phyloP scores from a whole-genome alignment of 78 protist genomes.

The Dictyostelium brefeldianum region DNA sequence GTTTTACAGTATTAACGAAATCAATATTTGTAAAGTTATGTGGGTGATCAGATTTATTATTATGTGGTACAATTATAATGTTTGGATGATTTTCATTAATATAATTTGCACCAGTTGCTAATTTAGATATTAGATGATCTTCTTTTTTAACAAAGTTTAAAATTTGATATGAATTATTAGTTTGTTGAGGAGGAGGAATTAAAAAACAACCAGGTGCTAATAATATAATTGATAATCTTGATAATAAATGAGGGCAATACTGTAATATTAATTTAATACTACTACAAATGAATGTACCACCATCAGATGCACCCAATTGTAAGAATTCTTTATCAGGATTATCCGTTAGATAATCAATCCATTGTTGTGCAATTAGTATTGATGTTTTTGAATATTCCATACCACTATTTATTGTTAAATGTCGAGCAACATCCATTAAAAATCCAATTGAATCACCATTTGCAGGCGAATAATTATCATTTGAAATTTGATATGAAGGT shows the following conservation, averaged over 20 bases:
- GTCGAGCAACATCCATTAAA: slow-evolving; percentile 13
- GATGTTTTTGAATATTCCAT: background rate
- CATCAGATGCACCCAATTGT: slow-evolving; percentile 58
- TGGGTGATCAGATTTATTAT: slow-evolving; percentile 18
- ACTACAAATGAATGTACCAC: slow-evolving; percentile 29
- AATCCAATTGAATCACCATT: slow-evolving; percentile 5
- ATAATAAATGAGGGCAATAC: background rate
- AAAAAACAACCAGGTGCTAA: slow-evolving; percentile 47
- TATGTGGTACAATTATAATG: slow-evolving; percentile 30
- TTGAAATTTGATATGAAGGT: slow-evolving; percentile 28
- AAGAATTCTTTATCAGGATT: slow-evolving; percentile 32
- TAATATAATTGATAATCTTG: background rate
- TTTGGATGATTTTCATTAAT: background rate
- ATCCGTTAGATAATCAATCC: slow-evolving; percentile 61
- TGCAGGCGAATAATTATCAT: slow-evolving; percentile 2
- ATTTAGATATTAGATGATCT: slow-evolving; percentile 17
- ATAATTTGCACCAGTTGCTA: slow-evolving; percentile 23
- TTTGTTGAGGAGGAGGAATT: background rate
- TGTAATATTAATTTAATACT: background rate
- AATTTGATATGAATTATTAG: slow-evolving; percentile 2
- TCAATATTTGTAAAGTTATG: slow-evolving; percentile 41
- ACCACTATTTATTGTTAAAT: slow-evolving; percentile 36
- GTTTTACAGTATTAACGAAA: background rate
- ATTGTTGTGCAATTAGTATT: slow-evolving; percentile 33
- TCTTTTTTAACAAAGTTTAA: slow-evolving; percentile 42